Percentiles rank a stretch among this genome's conserved stretches.
Conservation (phyloP, 2,329 filamentous ascomycete species). For the Xylaria sp. region DNA sequence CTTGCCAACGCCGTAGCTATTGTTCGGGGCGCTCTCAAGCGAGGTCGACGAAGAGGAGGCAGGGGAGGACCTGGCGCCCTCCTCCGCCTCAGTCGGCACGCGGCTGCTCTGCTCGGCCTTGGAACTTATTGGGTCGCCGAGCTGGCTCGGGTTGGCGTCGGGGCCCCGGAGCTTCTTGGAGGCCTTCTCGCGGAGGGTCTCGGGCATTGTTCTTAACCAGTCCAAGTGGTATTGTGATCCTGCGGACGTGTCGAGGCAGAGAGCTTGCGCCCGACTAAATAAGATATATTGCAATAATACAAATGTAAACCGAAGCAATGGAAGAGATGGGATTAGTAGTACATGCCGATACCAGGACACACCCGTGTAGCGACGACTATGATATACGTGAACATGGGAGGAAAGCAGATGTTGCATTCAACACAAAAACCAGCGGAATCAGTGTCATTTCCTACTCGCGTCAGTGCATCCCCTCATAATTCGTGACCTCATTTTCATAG, state of each 20-base stretch:
- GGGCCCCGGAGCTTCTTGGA: slow-evolving; percentile 35
- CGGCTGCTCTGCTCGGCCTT: slow-evolving; percentile 42
- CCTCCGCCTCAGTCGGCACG: slow-evolving; percentile 34
- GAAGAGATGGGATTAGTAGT: no score
- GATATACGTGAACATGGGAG: no score
- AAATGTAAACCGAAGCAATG: no score
- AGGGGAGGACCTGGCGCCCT: slow-evolving; percentile 14
- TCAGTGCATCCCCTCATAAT: slow-evolving; percentile 12
- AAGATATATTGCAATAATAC: no score
- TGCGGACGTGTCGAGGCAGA: neutral
- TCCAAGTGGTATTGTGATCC: neutral
- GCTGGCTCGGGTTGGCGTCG: slow-evolving; percentile 40
- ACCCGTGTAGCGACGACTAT: no score
- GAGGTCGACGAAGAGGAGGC: slow-evolving; percentile 2
- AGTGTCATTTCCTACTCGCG: neutral
- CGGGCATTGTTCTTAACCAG: slow-evolving; percentile 24
- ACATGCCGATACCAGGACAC: no score
- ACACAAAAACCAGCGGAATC: no score
- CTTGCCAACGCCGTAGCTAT: neutral
- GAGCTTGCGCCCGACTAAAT: neutral
- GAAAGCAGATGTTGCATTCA: no score
- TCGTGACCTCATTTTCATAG: slow-evolving; percentile 30
- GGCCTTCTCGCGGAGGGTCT: slow-evolving; percentile 36
- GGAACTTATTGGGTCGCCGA: slow-evolving; percentile 44
- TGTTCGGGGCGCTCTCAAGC: neutral